These are phyloP conservation scores for Fusarium piperis DNA, from an alignment of 2,329 filamentous ascomycete genomes.

Conservation along the genomic window DNA sequence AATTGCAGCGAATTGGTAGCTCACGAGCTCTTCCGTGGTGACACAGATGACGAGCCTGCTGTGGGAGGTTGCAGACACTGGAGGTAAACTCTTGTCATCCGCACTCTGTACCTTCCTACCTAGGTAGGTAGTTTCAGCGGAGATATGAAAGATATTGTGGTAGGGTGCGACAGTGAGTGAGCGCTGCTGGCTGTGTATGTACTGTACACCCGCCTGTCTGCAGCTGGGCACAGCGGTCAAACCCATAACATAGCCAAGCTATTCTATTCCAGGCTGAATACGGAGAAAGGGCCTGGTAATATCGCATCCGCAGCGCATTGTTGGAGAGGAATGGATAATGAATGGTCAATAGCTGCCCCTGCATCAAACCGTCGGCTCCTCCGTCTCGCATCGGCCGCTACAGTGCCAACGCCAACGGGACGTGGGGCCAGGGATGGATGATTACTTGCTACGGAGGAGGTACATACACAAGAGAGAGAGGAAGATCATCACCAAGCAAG, in stretches of 20 bases:
- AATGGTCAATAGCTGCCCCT: not conserved
- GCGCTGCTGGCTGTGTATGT: not conserved
- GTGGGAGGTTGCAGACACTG: slow-evolving; percentile 30
- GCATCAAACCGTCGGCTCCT: not conserved
- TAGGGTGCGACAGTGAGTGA: not conserved
- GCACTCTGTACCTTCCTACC: slow-evolving; percentile 23
- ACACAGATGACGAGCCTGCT: slow-evolving; percentile 21
- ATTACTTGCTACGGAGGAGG: too few species aligned
- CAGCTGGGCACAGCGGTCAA: not conserved
- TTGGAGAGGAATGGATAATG: slow-evolving; percentile 2
- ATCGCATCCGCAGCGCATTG: not conserved
- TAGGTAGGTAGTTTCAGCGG: slow-evolving; percentile 28
- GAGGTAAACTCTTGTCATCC: not conserved
- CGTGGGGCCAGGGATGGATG: not conserved
- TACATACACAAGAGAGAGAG: not conserved
- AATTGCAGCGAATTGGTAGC: slow-evolving; percentile 39
- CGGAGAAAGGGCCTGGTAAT: not conserved
- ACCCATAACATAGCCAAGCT: not conserved
- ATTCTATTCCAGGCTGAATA: not conserved
- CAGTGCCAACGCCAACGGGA: not conserved
- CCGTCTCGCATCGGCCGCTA: not conserved
- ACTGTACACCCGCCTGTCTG: not conserved
- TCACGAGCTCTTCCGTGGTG: slow-evolving; percentile 18
- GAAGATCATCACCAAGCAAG: not conserved
- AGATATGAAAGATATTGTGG: slow-evolving; percentile 5